Evolutionary conservation across 768 basidiomycete species (phyloP).

Genomic region (Fomitopsis pulvina): DNA sequence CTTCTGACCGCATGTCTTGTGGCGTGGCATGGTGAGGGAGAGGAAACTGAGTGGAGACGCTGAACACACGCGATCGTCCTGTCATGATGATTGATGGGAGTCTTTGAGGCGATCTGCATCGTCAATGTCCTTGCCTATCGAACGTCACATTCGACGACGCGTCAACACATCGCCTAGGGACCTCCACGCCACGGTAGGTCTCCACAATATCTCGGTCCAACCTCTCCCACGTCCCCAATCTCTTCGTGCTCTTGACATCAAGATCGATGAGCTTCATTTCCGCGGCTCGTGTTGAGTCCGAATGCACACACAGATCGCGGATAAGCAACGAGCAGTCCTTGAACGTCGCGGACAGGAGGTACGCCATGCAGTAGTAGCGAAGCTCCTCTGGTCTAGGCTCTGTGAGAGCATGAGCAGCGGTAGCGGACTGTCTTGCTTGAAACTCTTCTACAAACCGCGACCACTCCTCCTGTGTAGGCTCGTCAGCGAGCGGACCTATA

Average conservation of each 20-base stretch:
- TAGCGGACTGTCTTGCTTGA: constrained; percentile 29
- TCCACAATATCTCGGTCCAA: constrained; percentile 65
- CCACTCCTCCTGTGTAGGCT: constrained; percentile 66
- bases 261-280: constrained; percentile 74
- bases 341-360: constrained; percentile 87
- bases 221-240: constrained; percentile 63
- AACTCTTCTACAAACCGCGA: constrained; percentile 53
- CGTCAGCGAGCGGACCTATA: constrained; percentile 20
- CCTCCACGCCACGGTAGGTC: constrained; percentile 25
- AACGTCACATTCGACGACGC: too few relatives aligned
- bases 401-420: constrained; percentile 27
- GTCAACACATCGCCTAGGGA: constrained; percentile 8
- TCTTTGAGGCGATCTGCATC: too few relatives aligned
- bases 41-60: too few relatives aligned
- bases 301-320: constrained; percentile 10
- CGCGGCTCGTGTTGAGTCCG: constrained; percentile 12
- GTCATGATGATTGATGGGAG: too few relatives aligned
- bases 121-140: too few relatives aligned
- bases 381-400: constrained; percentile 27
- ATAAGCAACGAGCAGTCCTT: constrained; percentile 89
- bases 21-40: too few relatives aligned
- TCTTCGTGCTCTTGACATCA: constrained; percentile 67
- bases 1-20: too few relatives aligned
- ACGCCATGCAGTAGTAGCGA: constrained; percentile 62
- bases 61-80: too few relatives aligned